A percentile compares a stretch with the other conserved stretches of the same genome.
Evolutionary conservation across 1,284 basidiomycete species (phyloP).

Genomic region (Malassezia yamatoensis): DNA sequence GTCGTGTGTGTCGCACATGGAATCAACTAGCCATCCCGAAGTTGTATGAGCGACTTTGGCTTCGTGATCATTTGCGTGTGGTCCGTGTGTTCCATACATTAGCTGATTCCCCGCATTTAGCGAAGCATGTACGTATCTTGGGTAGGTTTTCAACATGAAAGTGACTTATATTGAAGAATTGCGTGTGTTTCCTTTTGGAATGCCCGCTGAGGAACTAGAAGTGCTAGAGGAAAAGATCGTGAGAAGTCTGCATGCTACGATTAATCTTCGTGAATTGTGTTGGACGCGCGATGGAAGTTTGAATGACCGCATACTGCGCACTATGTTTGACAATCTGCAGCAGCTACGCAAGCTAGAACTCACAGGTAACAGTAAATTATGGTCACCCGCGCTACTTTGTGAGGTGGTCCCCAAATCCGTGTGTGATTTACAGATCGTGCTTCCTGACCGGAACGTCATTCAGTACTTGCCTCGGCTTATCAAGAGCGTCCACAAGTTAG

Average conservation of each 20-base stretch:
- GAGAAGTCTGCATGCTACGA: conserved; percentile 19
- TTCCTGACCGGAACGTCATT: conserved; percentile 15
- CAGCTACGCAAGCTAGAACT: conserved; percentile 29
- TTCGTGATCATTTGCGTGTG: conserved; percentile 37
- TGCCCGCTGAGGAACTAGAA: conserved; percentile 37
- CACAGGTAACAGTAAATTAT: conserved; percentile 30
- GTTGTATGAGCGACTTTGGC: conserved; percentile 37
- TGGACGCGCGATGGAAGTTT: conserved; percentile 45
- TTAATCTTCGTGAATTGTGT: conserved; percentile 25
- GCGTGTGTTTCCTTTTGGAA: conserved; percentile 39
- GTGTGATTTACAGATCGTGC: conserved; percentile 15
- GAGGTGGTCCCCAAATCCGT: conserved; percentile 17
- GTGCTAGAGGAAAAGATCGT: conserved; percentile 30
- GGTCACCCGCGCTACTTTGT: conserved; percentile 26
- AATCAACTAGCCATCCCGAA: conserved; percentile 23
- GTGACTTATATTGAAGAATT: conserved; percentile 16
- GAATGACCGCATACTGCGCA: conserved; percentile 29
- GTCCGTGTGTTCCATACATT: conserved; percentile 31
- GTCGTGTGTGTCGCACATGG: conserved; percentile 23
- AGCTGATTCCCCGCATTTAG: conserved; percentile 20
- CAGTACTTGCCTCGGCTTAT: conserved; percentile 3
- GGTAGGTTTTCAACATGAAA: conserved; percentile 6
- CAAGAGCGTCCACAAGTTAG: conserved; percentile 5
- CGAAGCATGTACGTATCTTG: conserved; percentile 26
- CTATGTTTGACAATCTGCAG: conserved; percentile 17